phyloP scores from a whole-genome alignment of 768 basidiomycete genomes.

The Russula dissimulans region DNA sequence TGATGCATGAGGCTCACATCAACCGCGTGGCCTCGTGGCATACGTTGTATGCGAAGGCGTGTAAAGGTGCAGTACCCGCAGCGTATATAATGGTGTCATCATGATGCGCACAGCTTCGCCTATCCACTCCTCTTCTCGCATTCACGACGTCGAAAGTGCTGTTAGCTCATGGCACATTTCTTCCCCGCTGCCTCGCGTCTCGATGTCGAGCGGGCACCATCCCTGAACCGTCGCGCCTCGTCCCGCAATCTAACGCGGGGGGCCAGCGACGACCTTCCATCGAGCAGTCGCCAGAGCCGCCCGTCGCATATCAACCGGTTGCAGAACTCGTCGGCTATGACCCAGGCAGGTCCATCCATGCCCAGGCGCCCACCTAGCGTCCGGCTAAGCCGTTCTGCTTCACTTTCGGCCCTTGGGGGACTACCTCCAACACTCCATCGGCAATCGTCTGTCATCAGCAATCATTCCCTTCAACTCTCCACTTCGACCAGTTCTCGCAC shows the following conservation, averaged over 20 bases:
- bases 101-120: slow-evolving; percentile 2
- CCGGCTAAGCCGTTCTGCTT: slow-evolving; percentile 16
- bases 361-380: slow-evolving; percentile 13
- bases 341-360: slow-evolving; percentile 1
- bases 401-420: slow-evolving; percentile 20
- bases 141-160: background rate
- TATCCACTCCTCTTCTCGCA: background rate
- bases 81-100: slow-evolving; percentile 7
- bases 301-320: slow-evolving; percentile 19
- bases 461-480: slow-evolving; percentile 37
- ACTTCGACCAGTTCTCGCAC: slow-evolving; percentile 17
- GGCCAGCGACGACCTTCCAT: background rate
- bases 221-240: slow-evolving; percentile 3
- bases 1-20: background rate
- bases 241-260: slow-evolving; percentile 5
- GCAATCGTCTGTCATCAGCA: slow-evolving; percentile 29
- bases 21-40: slow-evolving; percentile 7
- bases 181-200: slow-evolving; percentile 14
- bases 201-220: slow-evolving; percentile 12
- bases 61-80: slow-evolving; percentile 1
- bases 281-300: slow-evolving; percentile 5
- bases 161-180: slow-evolving; percentile 15
- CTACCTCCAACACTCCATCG: slow-evolving; percentile 18
- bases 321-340: background rate
- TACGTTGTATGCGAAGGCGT: background rate